Evolutionary conservation across 345 rosid species (phyloP), one percentile per base, ranked within the genome.

Genomic region (Eucalyptus viminalis): DNA sequence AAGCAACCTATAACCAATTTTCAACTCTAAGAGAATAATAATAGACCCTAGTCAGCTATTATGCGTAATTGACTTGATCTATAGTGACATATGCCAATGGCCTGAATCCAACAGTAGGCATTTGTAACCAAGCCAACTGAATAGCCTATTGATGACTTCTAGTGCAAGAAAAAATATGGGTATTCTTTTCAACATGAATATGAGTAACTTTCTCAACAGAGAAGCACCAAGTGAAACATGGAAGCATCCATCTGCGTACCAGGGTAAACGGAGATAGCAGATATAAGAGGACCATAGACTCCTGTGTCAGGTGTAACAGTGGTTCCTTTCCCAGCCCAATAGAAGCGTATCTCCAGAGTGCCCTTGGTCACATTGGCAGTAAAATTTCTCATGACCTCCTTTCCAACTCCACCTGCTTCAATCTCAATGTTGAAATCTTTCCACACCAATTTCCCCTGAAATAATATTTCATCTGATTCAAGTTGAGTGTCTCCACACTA

Each of bases 271-370:
- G 53, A 50, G 8, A 50, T 50, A 50, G 53, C 53, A 50, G 53
- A 50, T 50, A 50, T 50, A 50, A 50, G 53, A 50, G 53, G 53
- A 50, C 53, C 53, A 50, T 16, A 15, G 53, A 50, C 53, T 15
- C 21, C 8, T 50, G 8, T 0, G 53, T 15, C 17, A 49, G 51
- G 19, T 50, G 15, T 6, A 6, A 2, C 53, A 50, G 86, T 89
- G n/a, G 96, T 95, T 88, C 98, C 98, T 90, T 90, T 95, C 19
- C 96, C 96, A 58, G 96, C 95, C 96, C 96, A 94, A 44, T 91
- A 89, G 6, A 96, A 91, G 50, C 94, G 95, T 56, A 95, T 93
- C 89, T 96, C 98, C 89, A 94, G 69, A 27, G 92, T 93, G 60
- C 81, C 43, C 51, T 91, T 47, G 7, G 91, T 90, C 88, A 96